phyloP scores from a whole-genome alignment of 805 yeast species.

The Yarrowia deformans region DNA sequence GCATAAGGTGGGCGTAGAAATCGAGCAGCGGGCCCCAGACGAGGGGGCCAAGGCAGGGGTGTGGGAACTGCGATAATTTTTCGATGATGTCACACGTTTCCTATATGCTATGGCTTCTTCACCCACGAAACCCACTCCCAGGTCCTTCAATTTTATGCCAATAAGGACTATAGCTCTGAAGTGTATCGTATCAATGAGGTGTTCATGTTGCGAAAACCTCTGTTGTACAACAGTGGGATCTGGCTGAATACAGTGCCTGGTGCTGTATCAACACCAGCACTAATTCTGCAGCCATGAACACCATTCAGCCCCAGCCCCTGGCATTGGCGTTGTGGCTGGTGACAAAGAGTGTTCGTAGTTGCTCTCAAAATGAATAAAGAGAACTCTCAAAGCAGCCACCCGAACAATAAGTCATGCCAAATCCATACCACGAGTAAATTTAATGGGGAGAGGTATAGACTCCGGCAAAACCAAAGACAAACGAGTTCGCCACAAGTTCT shows the following conservation, averaged over 20 bases:
- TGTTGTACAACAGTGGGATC: too few relatives aligned
- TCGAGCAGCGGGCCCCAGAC: not conserved
- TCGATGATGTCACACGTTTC: not conserved
- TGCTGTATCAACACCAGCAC: too few relatives aligned
- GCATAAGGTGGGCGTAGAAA: conserved; percentile 15
- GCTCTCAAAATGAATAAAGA: conserved; percentile 10
- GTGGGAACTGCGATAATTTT: not conserved
- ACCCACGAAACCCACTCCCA: not conserved
- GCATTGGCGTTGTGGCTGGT: conserved; percentile 24
- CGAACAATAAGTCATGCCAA: not conserved
- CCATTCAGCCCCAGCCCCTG: conserved; percentile 12
- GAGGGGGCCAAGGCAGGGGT: conserved; percentile 3
- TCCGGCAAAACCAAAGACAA: not conserved
- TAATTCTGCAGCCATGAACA: not conserved
- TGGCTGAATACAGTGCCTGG: too few relatives aligned
- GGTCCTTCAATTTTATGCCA: not conserved
- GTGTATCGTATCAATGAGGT: too few relatives aligned
- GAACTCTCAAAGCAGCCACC: not conserved
- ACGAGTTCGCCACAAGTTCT: not conserved
- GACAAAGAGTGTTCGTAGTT: not conserved
- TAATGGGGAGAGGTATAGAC: not conserved
- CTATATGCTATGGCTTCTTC: not conserved
- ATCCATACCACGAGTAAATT: not conserved
- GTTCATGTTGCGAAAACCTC: too few relatives aligned
- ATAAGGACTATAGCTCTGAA: not conserved